phyloP scores from a whole-genome alignment of 148 eudicot genomes.

The Spergularia marina region DNA sequence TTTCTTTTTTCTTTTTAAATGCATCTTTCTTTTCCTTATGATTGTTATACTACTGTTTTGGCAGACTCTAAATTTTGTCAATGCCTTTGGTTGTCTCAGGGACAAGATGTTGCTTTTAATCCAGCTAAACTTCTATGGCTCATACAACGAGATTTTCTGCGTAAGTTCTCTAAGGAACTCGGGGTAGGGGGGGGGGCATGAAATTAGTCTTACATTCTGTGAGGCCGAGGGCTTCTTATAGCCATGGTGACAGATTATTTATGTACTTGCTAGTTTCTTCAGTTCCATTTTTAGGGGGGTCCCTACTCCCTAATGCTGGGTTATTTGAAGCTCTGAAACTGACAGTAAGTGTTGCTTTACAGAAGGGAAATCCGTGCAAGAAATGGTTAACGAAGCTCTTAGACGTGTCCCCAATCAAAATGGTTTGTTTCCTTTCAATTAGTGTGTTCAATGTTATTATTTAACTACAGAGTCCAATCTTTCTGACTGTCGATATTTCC shows the following conservation, averaged over 20 bases:
- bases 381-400: slow-evolving; percentile 96
- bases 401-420: slow-evolving; percentile 66
- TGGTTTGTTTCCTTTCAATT: slow-evolving; percentile 48
- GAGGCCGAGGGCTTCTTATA: background rate
- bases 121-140: slow-evolving; percentile 97
- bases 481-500: slow-evolving; percentile 32
- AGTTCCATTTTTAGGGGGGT: background rate
- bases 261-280: background rate
- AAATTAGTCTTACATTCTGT: background rate
- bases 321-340: slow-evolving; percentile 9
- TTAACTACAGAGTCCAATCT: slow-evolving; percentile 1
- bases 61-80: background rate
- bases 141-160: slow-evolving; percentile 95
- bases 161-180: slow-evolving; percentile 43
- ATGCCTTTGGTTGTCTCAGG: slow-evolving; percentile 43
- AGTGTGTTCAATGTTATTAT: slow-evolving; percentile 3
- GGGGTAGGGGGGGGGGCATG: background rate
- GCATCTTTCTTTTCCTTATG: background rate
- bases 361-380: slow-evolving; percentile 95
- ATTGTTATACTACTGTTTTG: background rate
- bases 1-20: background rate
- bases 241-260: background rate
- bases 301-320: background rate
- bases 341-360: slow-evolving; percentile 25
- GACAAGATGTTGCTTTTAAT: slow-evolving; percentile 93